phyloP scores from a whole-genome alignment of 306 rosid species.

The Quercus berberidifolia region DNA sequence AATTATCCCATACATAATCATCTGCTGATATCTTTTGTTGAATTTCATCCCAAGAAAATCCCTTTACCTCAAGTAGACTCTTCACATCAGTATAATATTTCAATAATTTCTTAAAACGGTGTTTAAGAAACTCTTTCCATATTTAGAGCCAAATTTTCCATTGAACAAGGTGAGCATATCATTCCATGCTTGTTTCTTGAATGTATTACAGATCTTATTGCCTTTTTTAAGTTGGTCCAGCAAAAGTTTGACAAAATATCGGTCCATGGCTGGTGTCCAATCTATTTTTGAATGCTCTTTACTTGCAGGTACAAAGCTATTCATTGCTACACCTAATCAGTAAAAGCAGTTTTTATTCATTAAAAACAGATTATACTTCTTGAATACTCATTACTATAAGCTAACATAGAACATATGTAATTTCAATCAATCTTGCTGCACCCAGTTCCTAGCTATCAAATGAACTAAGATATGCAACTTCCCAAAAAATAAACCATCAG shows the following conservation, averaged over 20 bases:
- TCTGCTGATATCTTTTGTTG: conserved; percentile 45
- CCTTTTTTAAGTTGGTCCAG: conserved; percentile 37
- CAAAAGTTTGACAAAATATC: conserved; percentile 49
- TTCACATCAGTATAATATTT: conserved; percentile 38
- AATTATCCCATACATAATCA: conserved; percentile 40
- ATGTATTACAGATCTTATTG: conserved; percentile 18
- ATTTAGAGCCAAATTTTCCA: conserved; percentile 30
- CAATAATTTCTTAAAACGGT: conserved; percentile 32
- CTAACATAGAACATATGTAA: background rate
- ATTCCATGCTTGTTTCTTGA: conserved; percentile 44
- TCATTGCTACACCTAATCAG: conserved; percentile 26
- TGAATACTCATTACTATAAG: background rate
- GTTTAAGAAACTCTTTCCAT: conserved; percentile 36
- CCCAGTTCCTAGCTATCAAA: no score
- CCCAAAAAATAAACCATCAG: no score
- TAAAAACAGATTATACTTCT: background rate
- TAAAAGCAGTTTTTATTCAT: no score
- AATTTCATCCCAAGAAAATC: conserved; percentile 48
- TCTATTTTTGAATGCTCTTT: conserved; percentile 26
- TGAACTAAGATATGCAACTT: no score
- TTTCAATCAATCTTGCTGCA: background rate
- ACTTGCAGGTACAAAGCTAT: conserved; percentile 12
- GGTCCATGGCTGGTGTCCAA: conserved; percentile 45
- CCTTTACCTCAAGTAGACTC: conserved; percentile 28
- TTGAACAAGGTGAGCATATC: conserved; percentile 39